Percentiles rank a stretch among this genome's conserved stretches.
These are phyloP conservation scores for Rugosomyces carneus DNA, from an alignment of 1,284 basidiomycete species.

Conservation along the genomic window DNA sequence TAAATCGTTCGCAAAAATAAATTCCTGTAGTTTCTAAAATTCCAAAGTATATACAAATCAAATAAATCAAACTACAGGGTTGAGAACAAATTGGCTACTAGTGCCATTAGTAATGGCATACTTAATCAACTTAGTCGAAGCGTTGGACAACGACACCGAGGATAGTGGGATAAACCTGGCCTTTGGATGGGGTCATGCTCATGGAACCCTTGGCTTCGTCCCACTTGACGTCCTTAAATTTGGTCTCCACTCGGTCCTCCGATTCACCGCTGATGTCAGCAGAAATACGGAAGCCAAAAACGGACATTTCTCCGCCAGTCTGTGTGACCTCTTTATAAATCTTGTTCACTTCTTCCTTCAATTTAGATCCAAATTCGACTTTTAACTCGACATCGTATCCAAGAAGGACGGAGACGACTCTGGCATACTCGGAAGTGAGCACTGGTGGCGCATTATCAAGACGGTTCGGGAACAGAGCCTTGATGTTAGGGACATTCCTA, in stretches of 20 bases:
- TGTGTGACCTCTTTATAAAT: background rate
- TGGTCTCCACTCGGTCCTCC: background rate
- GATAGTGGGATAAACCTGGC: background rate
- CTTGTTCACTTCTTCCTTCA: background rate
- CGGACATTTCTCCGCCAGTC: background rate
- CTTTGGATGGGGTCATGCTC: background rate
- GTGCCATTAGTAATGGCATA: too few relatives aligned
- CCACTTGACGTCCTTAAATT: background rate
- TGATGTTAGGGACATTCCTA: background rate
- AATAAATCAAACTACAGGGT: too few relatives aligned
- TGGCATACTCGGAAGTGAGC: background rate
- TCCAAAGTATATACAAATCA: too few relatives aligned
- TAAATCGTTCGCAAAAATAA: too few relatives aligned
- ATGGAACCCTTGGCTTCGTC: background rate
- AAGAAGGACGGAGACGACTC: background rate
- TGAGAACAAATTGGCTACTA: too few relatives aligned
- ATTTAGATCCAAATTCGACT: background rate
- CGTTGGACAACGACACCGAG: background rate
- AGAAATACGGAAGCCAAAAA: background rate
- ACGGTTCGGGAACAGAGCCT: background rate
- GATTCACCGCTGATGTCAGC: background rate
- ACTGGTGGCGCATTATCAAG: background rate
- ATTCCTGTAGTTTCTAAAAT: too few relatives aligned
- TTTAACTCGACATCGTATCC: slow-evolving; percentile 4
- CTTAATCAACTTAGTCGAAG: background rate